phyloP scores from a whole-genome alignment of 257 asterid genomes.

The Nicotiana attenuata region DNA sequence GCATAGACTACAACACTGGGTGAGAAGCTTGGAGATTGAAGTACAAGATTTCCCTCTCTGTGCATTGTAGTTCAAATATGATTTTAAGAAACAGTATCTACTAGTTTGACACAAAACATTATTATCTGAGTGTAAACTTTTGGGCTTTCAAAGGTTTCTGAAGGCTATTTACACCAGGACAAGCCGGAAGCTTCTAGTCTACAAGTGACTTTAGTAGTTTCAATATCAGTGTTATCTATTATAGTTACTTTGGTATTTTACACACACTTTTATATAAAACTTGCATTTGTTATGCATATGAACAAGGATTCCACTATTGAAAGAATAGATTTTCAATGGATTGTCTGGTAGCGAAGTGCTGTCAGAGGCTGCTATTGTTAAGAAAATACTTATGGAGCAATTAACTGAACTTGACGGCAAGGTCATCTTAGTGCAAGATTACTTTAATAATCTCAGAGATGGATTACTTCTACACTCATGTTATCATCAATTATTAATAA shows the following conservation, averaged over 20 bases:
- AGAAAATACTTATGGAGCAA: neutral
- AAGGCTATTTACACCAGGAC: too few species aligned
- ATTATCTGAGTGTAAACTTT: too few species aligned
- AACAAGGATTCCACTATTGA: neutral
- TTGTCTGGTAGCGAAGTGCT: neutral
- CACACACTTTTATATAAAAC: neutral
- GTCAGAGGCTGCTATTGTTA: neutral
- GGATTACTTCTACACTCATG: neutral
- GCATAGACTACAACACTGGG: neutral
- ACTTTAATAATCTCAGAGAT: neutral
- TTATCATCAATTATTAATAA: neutral
- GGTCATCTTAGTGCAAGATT: neutral
- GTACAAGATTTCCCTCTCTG: too few species aligned
- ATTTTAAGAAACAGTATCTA: too few species aligned
- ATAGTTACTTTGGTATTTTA: neutral
- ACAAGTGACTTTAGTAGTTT: neutral
- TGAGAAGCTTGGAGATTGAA: neutral
- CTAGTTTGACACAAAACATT: too few species aligned
- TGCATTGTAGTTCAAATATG: too few species aligned
- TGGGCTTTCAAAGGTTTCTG: too few species aligned
- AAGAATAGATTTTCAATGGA: neutral
- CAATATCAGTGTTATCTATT: neutral
- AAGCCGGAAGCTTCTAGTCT: neutral
- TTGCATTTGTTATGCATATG: conserved; percentile 1
- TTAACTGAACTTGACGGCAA: neutral